Percentiles rank a stretch among this genome's conserved stretches.
phyloP scores from a whole-genome alignment of 768 basidiomycete species.

The Termitomyces sp. region DNA sequence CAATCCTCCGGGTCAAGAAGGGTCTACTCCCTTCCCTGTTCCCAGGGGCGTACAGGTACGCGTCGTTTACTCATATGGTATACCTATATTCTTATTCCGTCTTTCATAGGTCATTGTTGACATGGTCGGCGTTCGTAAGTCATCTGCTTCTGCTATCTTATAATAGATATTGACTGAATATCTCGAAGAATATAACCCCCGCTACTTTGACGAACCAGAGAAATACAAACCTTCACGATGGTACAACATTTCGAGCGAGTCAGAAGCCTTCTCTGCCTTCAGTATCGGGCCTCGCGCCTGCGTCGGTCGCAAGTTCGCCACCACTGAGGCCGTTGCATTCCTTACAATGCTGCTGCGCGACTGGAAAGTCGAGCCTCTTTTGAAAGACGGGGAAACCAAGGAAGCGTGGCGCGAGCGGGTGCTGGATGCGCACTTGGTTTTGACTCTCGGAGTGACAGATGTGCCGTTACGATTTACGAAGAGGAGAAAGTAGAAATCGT shows the following conservation, averaged over 20 bases:
- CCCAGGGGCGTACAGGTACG: constrained; percentile 38
- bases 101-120: constrained; percentile 39
- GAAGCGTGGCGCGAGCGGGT: constrained; percentile 37
- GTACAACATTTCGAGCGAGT: constrained; percentile 41
- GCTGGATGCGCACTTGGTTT: constrained; percentile 32
- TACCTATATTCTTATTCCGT: not conserved
- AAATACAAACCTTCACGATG: constrained; percentile 50
- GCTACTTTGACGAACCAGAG: constrained; percentile 49
- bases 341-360: constrained; percentile 51
- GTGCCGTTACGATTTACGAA: constrained; percentile 33
- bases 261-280: constrained; percentile 46
- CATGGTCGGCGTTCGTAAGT: constrained; percentile 50
- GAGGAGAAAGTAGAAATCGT: constrained; percentile 15
- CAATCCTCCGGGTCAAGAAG: constrained; percentile 39
- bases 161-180: not conserved
- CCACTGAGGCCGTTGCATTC: constrained; percentile 51
- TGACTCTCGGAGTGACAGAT: constrained; percentile 35
- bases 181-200: constrained; percentile 45
- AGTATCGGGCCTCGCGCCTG: constrained; percentile 54
- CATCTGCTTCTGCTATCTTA: not conserved
- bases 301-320: constrained; percentile 55
- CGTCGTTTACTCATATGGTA: constrained; percentile 1
- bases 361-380: constrained; percentile 48
- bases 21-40: constrained; percentile 33
- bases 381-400: constrained; percentile 37